A percentile compares a stretch with the other conserved stretches of the same genome.
Evolutionary conservation across 306 rosid species (phyloP).

Genomic region (Castanea sativa): DNA sequence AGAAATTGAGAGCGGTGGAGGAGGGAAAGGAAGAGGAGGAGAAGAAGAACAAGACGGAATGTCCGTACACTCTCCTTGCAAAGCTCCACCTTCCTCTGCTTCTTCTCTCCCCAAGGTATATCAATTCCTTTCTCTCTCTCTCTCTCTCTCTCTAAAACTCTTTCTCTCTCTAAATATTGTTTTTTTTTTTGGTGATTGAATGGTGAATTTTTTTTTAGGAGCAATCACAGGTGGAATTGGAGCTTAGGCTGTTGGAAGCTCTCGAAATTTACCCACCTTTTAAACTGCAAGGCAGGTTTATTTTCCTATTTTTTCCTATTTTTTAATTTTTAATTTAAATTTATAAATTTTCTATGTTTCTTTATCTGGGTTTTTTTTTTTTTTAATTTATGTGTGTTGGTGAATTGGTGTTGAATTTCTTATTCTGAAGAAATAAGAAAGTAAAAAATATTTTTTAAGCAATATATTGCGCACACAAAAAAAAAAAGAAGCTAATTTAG

Average conservation of each 20-base stretch:
- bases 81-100: constrained; percentile 94
- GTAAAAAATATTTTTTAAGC: too few species aligned
- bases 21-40: constrained; percentile 33
- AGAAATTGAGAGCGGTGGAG: constrained; percentile 59
- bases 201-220: constrained; percentile 46
- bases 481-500: too few species aligned
- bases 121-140: constrained; percentile 27
- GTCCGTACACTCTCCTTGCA: constrained; percentile 98
- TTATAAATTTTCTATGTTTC: background rate
- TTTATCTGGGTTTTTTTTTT: background rate
- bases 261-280: constrained; percentile 76
- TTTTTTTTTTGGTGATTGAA: background rate
- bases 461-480: too few species aligned
- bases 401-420: background rate
- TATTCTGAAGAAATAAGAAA: background rate
- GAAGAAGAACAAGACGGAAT: constrained; percentile 95
- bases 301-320: background rate
- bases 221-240: constrained; percentile 81
- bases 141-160: background rate
- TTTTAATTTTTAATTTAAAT: too few species aligned
- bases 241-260: constrained; percentile 74
- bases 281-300: constrained; percentile 62
- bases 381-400: background rate
- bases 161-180: background rate
- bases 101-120: constrained; percentile 80